Evolutionary conservation across 352 stramenopile genomes (phyloP).

Genomic region (Phytophthora colocasiae): DNA sequence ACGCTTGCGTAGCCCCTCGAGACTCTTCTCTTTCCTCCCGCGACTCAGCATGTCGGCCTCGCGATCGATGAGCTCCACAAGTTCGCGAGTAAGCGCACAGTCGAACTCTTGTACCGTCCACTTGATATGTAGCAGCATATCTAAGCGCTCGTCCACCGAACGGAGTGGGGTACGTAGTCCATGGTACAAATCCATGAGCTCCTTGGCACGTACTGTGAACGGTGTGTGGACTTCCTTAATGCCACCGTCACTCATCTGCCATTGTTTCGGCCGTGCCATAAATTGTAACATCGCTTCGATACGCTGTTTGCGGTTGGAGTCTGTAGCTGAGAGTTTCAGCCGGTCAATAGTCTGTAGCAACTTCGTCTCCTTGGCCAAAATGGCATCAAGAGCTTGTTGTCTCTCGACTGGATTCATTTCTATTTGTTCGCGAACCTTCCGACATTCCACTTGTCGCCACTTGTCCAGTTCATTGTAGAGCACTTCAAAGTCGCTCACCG

Average conservation of each 20-base stretch:
- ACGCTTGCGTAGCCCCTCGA: conserved; percentile 88
- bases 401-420: conserved; percentile 38
- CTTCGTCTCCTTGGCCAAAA: conserved; percentile 86
- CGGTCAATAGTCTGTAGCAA: conserved; percentile 90
- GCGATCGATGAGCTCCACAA: conserved; percentile 93
- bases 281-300: conserved; percentile 90
- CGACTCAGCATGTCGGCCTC: conserved; percentile 94
- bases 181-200: conserved; percentile 90
- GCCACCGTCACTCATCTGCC: conserved; percentile 92
- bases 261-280: conserved; percentile 91
- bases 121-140: conserved; percentile 94
- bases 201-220: conserved; percentile 87
- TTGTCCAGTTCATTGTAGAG: conserved; percentile 95
- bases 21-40: conserved; percentile 75
- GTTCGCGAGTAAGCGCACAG: conserved; percentile 87
- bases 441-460: conserved; percentile 90
- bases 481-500: conserved; percentile 87
- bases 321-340: conserved; percentile 84
- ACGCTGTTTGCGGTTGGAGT: conserved; percentile 84
- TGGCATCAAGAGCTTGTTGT: conserved; percentile 58
- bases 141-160: conserved; percentile 87
- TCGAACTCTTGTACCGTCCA: conserved; percentile 94
- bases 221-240: conserved; percentile 92
- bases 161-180: conserved; percentile 63
- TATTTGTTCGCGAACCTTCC: conserved; percentile 63